Base-by-base conservation (phyloP, 1,284 basidiomycete genomes). In the Rhodotorula sp. region DNA sequence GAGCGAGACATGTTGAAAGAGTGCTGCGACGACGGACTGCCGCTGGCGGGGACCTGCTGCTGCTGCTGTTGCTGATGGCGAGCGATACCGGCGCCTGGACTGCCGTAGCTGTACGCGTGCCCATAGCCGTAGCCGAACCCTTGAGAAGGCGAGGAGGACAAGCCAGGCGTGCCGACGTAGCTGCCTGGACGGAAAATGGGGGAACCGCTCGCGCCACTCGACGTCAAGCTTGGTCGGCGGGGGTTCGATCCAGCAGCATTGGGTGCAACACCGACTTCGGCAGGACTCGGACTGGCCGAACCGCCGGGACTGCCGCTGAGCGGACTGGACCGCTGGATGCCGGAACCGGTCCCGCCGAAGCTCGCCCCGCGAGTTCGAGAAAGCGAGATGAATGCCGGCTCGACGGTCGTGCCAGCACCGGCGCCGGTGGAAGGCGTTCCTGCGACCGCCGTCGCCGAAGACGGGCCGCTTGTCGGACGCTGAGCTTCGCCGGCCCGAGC, bases 351-450 rank as follows among this genome's bases (percentile, higher is more conserved):
- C 8, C 28, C 56, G 1, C 21, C 34, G 49, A 67, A 62, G 34
- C 54, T 49, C 14, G 67, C 49, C 12, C 70, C 60, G 23, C 74
- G 49, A 10, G 72, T 67, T 4, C 74, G 62, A 6, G 69, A 69
- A 6, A 73, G 69, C 31, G 69, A 67, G 50, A 76, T 68, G 62
- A 76, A 76, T 6, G 74, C 74, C 1, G 74, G 74, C 31, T 76
- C 74, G 61, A 76, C 66, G 23, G 49, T 49, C 0, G 19, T 67
- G 7, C 60, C 60, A 1, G n/a, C 31, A 21, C 45, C 45, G 26
- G 48, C 48, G 3, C 66, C 19, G 57, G 38, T n/a, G 21, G 57
- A 50, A 16, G 54, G 54, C n/a, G 57, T 43, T 8, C 47, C 55
- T 1, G 63, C 63, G 48, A 62, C 60, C 1, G 60, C 57, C 8